phyloP scores from a whole-genome alignment of 192 early-diverging fungal species.

The Coemansia reversa region DNA sequence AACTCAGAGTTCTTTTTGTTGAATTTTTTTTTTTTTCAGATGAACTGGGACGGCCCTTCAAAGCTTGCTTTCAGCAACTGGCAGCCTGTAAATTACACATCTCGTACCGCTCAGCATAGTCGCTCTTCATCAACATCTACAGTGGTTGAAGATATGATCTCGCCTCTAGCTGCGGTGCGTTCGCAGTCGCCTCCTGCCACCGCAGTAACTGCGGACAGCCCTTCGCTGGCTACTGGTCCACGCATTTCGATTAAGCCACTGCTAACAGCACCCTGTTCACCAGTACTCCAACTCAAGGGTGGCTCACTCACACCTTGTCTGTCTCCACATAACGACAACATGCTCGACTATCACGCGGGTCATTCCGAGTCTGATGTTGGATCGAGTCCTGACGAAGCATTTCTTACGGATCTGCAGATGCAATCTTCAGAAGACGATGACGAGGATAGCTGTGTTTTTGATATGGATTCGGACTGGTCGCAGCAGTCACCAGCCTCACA shows the following conservation, averaged over 20 bases:
- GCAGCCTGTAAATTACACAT: conserved; percentile 9
- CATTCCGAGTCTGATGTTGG: background rate
- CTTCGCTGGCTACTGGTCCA: background rate
- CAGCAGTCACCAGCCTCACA: background rate
- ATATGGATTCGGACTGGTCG: conserved; percentile 39
- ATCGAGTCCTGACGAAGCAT: too few relatives aligned
- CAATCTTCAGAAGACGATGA: background rate
- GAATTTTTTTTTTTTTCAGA: background rate
- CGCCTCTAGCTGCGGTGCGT: background rate
- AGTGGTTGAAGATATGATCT: conserved; percentile 21
- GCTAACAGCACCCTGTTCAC: conserved; percentile 10
- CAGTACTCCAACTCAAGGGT: background rate
- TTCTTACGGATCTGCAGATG: background rate
- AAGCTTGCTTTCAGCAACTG: conserved; percentile 1
- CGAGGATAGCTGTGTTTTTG: conserved; percentile 32
- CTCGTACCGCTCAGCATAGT: conserved; percentile 18
- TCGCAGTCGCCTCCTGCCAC: conserved; percentile 7
- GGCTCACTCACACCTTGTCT: conserved; percentile 6
- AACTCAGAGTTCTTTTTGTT: background rate
- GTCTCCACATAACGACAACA: conserved; percentile 14
- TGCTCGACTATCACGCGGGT: background rate
- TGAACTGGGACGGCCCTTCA: conserved; percentile 4
- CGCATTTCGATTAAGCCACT: conserved; percentile 5
- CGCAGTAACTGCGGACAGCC: conserved; percentile 9
- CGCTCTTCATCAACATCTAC: conserved; percentile 41